Evolutionary conservation across 306 rosid species (phyloP).

Genomic region (Vicia faba): DNA sequence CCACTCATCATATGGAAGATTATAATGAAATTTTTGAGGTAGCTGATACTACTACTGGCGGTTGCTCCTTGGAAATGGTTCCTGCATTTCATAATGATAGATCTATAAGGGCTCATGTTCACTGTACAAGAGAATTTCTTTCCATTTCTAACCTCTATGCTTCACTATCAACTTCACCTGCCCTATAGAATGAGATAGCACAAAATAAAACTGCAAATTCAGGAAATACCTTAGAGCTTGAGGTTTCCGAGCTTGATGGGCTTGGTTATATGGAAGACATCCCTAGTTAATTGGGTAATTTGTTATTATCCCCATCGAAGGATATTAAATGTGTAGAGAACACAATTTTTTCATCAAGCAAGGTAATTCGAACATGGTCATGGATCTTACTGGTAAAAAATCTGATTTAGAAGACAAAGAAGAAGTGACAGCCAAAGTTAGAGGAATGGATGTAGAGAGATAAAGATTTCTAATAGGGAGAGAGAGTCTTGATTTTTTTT

Average conservation of each 20-base stretch:
- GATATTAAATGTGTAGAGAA: constrained; percentile 87
- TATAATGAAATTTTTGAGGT: constrained; percentile 95
- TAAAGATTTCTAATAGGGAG: too few species aligned
- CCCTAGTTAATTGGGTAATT: constrained; percentile 81
- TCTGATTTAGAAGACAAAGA: too few species aligned
- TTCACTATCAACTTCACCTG: constrained; percentile 93
- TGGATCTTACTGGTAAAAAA: too few species aligned
- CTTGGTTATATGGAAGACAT: constrained; percentile 95
- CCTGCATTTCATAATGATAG: constrained; percentile 98
- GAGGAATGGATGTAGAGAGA: too few species aligned
- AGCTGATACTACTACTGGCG: constrained; percentile 94
- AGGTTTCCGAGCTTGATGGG: constrained; percentile 85
- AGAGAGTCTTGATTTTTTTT: too few species aligned
- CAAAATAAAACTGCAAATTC: constrained; percentile 75
- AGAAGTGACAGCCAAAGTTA: too few species aligned
- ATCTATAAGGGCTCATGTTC: constrained; percentile 97
- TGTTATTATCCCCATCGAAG: constrained; percentile 65
- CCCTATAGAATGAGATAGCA: constrained; percentile 73
- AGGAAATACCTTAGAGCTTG: constrained; percentile 64
- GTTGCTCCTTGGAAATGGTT: constrained; percentile 97
- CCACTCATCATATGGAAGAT: constrained; percentile 82
- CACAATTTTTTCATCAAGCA: constrained; percentile 89
- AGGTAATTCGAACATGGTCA: too few species aligned
- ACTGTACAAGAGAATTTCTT: constrained; percentile 88
- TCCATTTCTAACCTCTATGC: constrained; percentile 91